Percentiles rank a stretch among this genome's conserved stretches.
phyloP scores from a whole-genome alignment of 345 rosid genomes.

The Leavenworthia alabamica region DNA sequence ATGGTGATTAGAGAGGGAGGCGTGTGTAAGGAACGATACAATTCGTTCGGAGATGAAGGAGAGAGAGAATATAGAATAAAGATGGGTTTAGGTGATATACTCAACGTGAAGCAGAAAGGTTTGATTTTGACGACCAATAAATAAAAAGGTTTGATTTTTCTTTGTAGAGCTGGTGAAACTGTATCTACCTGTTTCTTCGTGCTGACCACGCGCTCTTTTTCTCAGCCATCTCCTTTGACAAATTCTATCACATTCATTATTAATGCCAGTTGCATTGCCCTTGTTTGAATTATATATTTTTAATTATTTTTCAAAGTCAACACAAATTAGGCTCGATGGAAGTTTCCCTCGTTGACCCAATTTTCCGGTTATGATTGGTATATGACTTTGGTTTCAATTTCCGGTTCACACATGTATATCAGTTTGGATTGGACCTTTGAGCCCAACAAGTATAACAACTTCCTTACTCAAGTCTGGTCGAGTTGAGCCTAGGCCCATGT shows the following conservation, averaged over 20 bases:
- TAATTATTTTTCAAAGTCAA: too few species aligned
- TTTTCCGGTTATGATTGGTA: too few species aligned
- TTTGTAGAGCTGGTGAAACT: background rate
- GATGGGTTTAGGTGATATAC: too few species aligned
- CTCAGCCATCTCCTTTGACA: conserved; percentile 16
- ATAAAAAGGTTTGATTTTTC: background rate
- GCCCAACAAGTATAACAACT: background rate
- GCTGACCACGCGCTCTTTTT: conserved; percentile 31
- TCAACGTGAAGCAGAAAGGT: too few species aligned
- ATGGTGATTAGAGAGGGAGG: background rate
- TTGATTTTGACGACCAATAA: too few species aligned
- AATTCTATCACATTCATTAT: background rate
- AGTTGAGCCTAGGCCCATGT: background rate
- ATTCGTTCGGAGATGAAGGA: background rate
- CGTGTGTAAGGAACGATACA: conserved; percentile 30
- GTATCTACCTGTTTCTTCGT: conserved; percentile 12
- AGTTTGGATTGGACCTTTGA: background rate
- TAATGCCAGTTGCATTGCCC: conserved; percentile 17
- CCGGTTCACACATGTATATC: background rate
- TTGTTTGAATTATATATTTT: conserved; percentile 6
- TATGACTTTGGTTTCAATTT: too few species aligned
- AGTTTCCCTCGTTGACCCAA: background rate
- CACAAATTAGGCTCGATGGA: too few species aligned
- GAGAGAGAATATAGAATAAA: too few species aligned
- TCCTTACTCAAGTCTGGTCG: background rate